These are phyloP conservation scores for Gelatoporia subvermispora DNA, from an alignment of 768 basidiomycete genomes.

Conservation along the genomic window DNA sequence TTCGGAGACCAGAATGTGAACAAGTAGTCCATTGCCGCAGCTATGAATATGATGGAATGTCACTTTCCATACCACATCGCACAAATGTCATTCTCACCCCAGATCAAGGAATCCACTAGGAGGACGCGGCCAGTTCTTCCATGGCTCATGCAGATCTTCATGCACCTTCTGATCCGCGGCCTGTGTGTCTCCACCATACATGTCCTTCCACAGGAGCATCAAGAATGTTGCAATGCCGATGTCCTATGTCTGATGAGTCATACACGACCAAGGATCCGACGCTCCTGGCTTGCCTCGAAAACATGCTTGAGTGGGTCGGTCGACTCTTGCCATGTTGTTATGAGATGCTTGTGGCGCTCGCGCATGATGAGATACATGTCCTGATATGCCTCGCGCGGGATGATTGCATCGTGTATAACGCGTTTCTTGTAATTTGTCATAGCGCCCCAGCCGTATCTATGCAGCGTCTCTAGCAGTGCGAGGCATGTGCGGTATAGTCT, in stretches of 20 bases:
- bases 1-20: slow-evolving; percentile 79
- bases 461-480: slow-evolving; percentile 74
- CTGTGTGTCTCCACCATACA: slow-evolving; percentile 34
- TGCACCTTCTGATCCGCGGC: slow-evolving; percentile 1
- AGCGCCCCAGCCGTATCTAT: slow-evolving; percentile 86
- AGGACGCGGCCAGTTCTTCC: slow-evolving; percentile 75
- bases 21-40: slow-evolving; percentile 90
- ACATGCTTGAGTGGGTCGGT: slow-evolving; percentile 90
- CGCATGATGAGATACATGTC: slow-evolving; percentile 88
- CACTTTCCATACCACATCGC: not conserved
- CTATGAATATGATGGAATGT: slow-evolving; percentile 31
- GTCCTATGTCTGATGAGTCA: slow-evolving; percentile 46
- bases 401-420: slow-evolving; percentile 74
- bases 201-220: slow-evolving; percentile 85
- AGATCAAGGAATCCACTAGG: slow-evolving; percentile 85
- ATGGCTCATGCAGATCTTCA: slow-evolving; percentile 34
- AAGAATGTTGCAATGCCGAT: slow-evolving; percentile 93
- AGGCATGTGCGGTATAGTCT: slow-evolving; percentile 79
- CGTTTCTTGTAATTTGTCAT: slow-evolving; percentile 83
- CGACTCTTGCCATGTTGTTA: slow-evolving; percentile 70
- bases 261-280: not conserved
- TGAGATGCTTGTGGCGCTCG: slow-evolving; percentile 74
- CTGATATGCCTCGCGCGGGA: slow-evolving; percentile 76
- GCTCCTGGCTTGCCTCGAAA: slow-evolving; percentile 56
- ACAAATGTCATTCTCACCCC: slow-evolving; percentile 45